These are phyloP conservation scores for Tetradesmus obliquus DNA, from an alignment of 139 green algal species.

Conservation along the genomic window DNA sequence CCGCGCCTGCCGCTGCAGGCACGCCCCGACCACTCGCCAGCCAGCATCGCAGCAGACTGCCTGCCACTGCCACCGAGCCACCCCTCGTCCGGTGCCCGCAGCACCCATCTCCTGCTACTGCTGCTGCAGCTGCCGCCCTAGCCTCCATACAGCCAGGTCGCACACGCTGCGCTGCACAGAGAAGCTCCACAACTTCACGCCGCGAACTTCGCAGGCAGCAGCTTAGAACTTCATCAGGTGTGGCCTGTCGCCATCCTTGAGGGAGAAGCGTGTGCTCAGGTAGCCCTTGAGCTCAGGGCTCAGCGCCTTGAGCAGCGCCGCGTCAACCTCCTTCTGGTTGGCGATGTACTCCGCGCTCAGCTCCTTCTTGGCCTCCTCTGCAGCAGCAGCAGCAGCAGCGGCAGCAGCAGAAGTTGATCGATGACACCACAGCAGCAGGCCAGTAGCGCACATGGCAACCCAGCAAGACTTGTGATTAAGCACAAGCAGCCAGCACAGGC, in stretches of 20 bases:
- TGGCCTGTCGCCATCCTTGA: constrained; percentile 90
- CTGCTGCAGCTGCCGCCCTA: constrained; percentile 4
- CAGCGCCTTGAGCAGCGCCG: constrained; percentile 69
- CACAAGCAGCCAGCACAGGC: no score
- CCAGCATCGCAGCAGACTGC: neutral
- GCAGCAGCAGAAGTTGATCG: neutral
- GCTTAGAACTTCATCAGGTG: constrained; percentile 99
- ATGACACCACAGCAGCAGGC: no score
- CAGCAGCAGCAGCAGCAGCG: constrained; percentile 1
- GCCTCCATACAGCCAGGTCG: neutral
- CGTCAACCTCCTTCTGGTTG: constrained; percentile 95
- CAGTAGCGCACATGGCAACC: no score
- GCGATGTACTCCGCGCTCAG: constrained; percentile 88
- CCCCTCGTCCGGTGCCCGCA: neutral
- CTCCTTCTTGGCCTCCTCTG: constrained; percentile 78
- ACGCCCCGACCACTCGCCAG: neutral
- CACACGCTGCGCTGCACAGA: neutral
- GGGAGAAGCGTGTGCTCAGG: constrained; percentile 91
- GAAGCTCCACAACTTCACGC: neutral
- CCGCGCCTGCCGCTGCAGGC: neutral
- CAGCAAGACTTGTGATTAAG: no score
- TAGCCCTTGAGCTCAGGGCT: constrained; percentile 92
- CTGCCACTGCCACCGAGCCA: neutral
- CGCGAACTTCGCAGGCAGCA: neutral
- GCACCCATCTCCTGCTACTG: neutral